Evolutionary conservation across 2,329 filamentous ascomycete genomes (phyloP).

Genomic region (Ophiostoma fasciatum): DNA sequence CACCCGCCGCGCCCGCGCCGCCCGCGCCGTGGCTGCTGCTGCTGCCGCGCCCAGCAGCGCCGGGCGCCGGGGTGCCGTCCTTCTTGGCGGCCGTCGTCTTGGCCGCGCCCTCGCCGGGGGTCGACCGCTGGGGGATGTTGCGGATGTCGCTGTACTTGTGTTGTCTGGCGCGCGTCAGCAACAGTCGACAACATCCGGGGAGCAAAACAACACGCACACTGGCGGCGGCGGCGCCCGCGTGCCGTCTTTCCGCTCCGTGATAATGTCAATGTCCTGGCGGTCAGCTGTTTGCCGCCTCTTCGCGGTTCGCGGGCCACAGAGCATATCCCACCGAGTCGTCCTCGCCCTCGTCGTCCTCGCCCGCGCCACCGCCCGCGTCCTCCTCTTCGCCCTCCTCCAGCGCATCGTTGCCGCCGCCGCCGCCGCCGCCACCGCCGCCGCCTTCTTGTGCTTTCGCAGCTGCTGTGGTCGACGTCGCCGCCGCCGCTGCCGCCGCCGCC

Average conservation of each 20-base stretch:
- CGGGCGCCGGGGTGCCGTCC: constrained; percentile 17
- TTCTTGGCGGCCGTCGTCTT: constrained; percentile 33
- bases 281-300: too few relatives aligned
- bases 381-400: constrained; percentile 47
- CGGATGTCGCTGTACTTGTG: constrained; percentile 49
- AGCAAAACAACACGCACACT: constrained; percentile 28
- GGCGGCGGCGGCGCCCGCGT: constrained; percentile 44
- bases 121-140: constrained; percentile 47
- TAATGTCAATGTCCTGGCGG: constrained; percentile 49
- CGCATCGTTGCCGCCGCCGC: too few relatives aligned
- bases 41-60: constrained; percentile 14
- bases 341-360: constrained; percentile 45
- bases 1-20: constrained; percentile 13
- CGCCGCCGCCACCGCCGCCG: not conserved
- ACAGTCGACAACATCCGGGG: not conserved
- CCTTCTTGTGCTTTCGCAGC: constrained; percentile 16
- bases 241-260: constrained; percentile 52
- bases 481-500: constrained; percentile 7
- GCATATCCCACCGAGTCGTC: constrained; percentile 3
- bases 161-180: constrained; percentile 27
- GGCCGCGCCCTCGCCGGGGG: constrained; percentile 33
- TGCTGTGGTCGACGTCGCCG: not conserved
- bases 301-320: constrained; percentile 3
- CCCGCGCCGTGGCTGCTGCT: too few relatives aligned
- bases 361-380: constrained; percentile 31